Percentiles rank a stretch among this genome's conserved stretches.
Evolutionary conservation across 495 filamentous ascomycete species (phyloP).

Genomic region (Talaromyces nanjingensis): DNA sequence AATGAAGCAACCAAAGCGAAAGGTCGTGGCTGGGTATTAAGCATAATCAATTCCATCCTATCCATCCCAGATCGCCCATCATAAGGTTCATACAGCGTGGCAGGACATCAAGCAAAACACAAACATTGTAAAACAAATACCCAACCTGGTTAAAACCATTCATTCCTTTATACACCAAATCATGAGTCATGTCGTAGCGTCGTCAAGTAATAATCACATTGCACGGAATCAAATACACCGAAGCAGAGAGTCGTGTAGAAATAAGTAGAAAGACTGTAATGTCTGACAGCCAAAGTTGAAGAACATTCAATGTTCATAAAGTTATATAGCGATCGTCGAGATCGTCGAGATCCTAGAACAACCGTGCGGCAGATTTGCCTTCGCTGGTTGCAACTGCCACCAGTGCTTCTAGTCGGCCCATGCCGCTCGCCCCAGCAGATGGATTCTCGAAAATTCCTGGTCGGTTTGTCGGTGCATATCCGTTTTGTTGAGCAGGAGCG

Average conservation of each 20-base stretch:
- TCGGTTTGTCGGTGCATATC: slow-evolving; percentile 19
- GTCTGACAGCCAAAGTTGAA: background rate
- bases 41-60: background rate
- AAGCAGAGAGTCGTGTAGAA: slow-evolving; percentile 1
- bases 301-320: background rate
- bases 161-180: slow-evolving; percentile 3
- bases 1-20: background rate
- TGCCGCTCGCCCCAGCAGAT: slow-evolving; percentile 35
- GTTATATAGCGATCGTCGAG: background rate
- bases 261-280: background rate
- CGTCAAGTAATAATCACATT: slow-evolving; percentile 5
- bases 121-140: background rate
- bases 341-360: slow-evolving; percentile 17
- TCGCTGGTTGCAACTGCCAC: slow-evolving; percentile 88
- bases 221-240: background rate
- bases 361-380: slow-evolving; percentile 50
- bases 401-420: slow-evolving; percentile 73
- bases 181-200: slow-evolving; percentile 5
- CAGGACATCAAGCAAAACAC: background rate
- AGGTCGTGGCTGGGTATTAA: slow-evolving; percentile 6
- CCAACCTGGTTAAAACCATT: background rate
- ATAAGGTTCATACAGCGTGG: background rate
- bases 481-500: background rate
- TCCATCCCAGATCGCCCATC: background rate
- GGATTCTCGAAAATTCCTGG: slow-evolving; percentile 24